Conservation (phyloP, 139 green algal species). For the Limnomonas spitsbergensis region DNA sequence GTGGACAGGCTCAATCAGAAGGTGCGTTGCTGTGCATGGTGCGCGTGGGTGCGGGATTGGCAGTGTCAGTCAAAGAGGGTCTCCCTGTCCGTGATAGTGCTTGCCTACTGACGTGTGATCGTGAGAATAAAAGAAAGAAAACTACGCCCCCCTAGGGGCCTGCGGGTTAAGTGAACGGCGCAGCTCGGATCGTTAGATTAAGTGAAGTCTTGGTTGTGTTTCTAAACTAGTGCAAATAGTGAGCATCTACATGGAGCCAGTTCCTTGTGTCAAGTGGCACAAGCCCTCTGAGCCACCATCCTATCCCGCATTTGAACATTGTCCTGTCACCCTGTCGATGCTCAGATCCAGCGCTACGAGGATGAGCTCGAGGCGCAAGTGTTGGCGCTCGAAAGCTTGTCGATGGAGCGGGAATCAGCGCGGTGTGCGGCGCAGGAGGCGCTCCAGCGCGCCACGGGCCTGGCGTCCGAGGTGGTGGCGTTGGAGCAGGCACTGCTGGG, state of each 20-base stretch:
- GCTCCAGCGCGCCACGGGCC: slow-evolving; percentile 12
- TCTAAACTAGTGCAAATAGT: no score
- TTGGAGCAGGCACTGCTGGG: slow-evolving; percentile 34
- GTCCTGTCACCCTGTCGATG: no score
- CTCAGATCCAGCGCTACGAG: slow-evolving; percentile 38
- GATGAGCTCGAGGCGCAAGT: slow-evolving; percentile 33
- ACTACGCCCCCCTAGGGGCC: no score
- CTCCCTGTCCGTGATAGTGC: no score
- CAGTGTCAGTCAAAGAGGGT: neutral
- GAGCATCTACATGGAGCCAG: no score
- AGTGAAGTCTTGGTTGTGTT: no score
- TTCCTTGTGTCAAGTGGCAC: no score
- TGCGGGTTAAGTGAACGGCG: no score
- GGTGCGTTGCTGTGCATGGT: slow-evolving; percentile 10
- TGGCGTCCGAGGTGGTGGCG: slow-evolving; percentile 32
- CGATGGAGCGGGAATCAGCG: slow-evolving; percentile 25
- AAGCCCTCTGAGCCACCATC: no score
- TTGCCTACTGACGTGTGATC: no score
- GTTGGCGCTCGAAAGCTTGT: slow-evolving; percentile 33
- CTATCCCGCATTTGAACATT: neutral
- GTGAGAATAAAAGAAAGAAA: no score
- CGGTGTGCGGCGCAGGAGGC: slow-evolving; percentile 24
- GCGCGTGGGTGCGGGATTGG: neutral
- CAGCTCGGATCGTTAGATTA: no score
- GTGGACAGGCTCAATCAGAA: slow-evolving; percentile 34